These are phyloP conservation scores for Fonsecaea multimorphosa DNA, from an alignment of 2,329 filamentous ascomycete species.

Conservation along the genomic window DNA sequence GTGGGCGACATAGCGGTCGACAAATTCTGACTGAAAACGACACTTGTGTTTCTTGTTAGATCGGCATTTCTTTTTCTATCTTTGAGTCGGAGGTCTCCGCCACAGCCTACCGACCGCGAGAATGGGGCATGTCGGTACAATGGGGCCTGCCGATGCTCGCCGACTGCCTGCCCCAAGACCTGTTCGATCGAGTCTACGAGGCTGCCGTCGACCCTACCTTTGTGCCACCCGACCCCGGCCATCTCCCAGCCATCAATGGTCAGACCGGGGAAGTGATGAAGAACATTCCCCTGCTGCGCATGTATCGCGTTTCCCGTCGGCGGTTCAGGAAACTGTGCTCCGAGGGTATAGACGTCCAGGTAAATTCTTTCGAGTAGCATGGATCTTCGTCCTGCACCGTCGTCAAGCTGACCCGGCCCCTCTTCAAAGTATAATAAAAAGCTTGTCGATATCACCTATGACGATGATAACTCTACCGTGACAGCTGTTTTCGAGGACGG, in stretches of 20 bases:
- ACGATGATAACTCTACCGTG: conserved; percentile 25
- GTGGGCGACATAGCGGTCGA: background rate
- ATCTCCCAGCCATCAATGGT: conserved; percentile 27
- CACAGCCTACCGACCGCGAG: conserved; percentile 38
- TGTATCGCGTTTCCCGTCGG: conserved; percentile 28
- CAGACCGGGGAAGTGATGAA: conserved; percentile 31
- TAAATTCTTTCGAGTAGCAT: background rate
- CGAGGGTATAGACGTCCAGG: conserved; percentile 30
- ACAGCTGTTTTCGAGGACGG: conserved; percentile 36
- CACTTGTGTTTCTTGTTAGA: conserved; percentile 18
- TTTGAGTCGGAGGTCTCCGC: conserved; percentile 39
- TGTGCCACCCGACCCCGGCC: conserved; percentile 38
- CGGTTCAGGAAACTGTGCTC: conserved; percentile 24
- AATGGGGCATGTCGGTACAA: conserved; percentile 47
- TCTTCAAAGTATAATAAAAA: conserved; percentile 36
- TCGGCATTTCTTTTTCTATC: conserved; percentile 40
- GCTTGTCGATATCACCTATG: conserved; percentile 34
- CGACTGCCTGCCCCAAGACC: conserved; percentile 38
- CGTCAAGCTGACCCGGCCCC: conserved; percentile 6
- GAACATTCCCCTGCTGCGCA: conserved; percentile 24
- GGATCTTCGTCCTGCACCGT: background rate
- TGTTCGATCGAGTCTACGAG: conserved; percentile 41
- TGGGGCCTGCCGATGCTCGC: conserved; percentile 42
- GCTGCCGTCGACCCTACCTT: conserved; percentile 43
- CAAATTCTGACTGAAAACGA: background rate